phyloP scores from a whole-genome alignment of 768 basidiomycete species.

The Podaxis rugospora region DNA sequence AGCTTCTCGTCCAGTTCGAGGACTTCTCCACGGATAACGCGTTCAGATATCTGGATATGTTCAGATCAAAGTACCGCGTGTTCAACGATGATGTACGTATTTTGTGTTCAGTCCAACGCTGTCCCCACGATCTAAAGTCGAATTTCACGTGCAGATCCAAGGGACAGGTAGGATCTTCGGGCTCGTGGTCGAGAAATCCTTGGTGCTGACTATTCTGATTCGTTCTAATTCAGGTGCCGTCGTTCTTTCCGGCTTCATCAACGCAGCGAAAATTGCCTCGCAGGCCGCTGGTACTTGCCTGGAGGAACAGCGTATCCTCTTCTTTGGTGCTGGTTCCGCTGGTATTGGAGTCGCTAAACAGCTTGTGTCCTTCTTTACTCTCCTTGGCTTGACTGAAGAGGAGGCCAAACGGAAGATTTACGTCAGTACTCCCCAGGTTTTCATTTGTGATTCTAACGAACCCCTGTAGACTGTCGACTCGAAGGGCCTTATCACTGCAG shows the following conservation, averaged over 20 bases:
- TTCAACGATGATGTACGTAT: slow-evolving; percentile 71
- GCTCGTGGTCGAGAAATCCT: background rate
- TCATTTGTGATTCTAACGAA: slow-evolving; percentile 10
- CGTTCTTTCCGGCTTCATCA: slow-evolving; percentile 70
- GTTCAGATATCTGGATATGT: slow-evolving; percentile 66
- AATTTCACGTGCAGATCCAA: slow-evolving; percentile 42
- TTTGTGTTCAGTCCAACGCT: slow-evolving; percentile 1
- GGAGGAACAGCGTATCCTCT: slow-evolving; percentile 75
- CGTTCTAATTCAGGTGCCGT: slow-evolving; percentile 47
- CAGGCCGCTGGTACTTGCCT: slow-evolving; percentile 51
- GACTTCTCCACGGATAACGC: slow-evolving; percentile 80
- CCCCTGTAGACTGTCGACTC: slow-evolving; percentile 62
- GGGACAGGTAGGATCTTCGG: slow-evolving; percentile 44
- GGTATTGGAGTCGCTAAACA: slow-evolving; percentile 90
- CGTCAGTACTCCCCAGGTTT: slow-evolving; percentile 31
- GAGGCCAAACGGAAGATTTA: slow-evolving; percentile 67
- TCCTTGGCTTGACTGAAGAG: slow-evolving; percentile 59
- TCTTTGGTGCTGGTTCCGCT: slow-evolving; percentile 88
- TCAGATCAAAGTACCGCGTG: slow-evolving; percentile 51
- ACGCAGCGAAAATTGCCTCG: slow-evolving; percentile 61
- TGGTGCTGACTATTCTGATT: slow-evolving; percentile 1
- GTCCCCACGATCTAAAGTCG: slow-evolving; percentile 2
- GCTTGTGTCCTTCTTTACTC: slow-evolving; percentile 75
- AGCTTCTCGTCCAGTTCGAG: slow-evolving; percentile 68
- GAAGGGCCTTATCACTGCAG: slow-evolving; percentile 69